phyloP scores from a whole-genome alignment of 768 basidiomycete species.

The Omphalotus guepiniiformis region DNA sequence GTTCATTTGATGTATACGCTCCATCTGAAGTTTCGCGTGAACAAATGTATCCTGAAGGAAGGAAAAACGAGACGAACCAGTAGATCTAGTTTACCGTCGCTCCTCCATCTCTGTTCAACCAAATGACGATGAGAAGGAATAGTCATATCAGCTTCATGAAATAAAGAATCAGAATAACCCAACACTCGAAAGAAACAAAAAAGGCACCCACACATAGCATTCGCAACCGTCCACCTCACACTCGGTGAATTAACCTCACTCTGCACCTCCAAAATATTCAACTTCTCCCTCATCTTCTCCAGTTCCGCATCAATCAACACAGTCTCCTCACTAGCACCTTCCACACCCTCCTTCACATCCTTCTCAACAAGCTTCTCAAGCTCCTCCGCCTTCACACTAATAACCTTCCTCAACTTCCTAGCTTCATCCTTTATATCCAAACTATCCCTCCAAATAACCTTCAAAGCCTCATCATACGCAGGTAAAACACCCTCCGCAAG shows the following conservation, averaged over 20 bases:
- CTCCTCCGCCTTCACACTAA: conserved; percentile 22
- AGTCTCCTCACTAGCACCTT: conserved; percentile 21
- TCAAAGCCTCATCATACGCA: conserved; percentile 82
- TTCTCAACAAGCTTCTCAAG: conserved; percentile 21
- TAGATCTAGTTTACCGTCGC: conserved; percentile 78
- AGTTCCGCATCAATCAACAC: conserved; percentile 32
- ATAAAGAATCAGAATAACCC: background rate
- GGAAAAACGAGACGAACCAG: conserved; percentile 51
- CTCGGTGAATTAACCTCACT: conserved; percentile 82
- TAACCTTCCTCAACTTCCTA: conserved; percentile 29
- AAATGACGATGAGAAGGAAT: conserved; percentile 73
- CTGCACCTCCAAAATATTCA: conserved; percentile 69
- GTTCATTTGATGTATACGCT: conserved; percentile 87
- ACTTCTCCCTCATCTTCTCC: conserved; percentile 42
- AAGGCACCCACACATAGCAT: conserved; percentile 72
- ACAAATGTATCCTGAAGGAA: background rate
- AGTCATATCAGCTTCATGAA: conserved; percentile 55
- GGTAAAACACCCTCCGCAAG: conserved; percentile 60
- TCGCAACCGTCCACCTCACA: conserved; percentile 71
- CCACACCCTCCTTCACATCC: conserved; percentile 20
- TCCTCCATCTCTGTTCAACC: conserved; percentile 80
- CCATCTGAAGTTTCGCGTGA: conserved; percentile 56
- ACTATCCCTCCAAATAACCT: conserved; percentile 64
- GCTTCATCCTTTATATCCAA: conserved; percentile 42
- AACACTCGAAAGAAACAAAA: background rate